Evolutionary conservation across 2,329 filamentous ascomycete genomes (phyloP).

Genomic region (Coniochaeta pulveracea): DNA sequence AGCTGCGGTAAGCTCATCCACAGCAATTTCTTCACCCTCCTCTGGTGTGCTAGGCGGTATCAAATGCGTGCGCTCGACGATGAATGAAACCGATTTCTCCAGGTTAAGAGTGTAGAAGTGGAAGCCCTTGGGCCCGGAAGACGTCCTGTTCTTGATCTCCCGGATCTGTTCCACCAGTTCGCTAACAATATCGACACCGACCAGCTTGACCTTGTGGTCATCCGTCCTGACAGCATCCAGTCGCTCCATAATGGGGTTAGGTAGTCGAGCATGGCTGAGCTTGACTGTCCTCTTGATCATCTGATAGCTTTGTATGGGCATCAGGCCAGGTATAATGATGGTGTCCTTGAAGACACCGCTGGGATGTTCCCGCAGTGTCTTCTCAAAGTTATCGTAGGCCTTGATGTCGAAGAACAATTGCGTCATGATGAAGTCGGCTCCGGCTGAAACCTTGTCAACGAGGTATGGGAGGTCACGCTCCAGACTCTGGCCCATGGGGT

Average conservation of each 20-base stretch:
- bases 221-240: slow-evolving; percentile 66
- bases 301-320: slow-evolving; percentile 96
- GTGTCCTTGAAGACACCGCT: slow-evolving; percentile 79
- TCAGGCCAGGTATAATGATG: slow-evolving; percentile 85
- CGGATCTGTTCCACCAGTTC: slow-evolving; percentile 76
- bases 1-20: slow-evolving; percentile 32
- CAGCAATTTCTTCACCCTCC: slow-evolving; percentile 37
- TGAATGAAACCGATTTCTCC: slow-evolving; percentile 91
- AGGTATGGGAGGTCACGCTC: slow-evolving; percentile 82
- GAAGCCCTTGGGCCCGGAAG: slow-evolving; percentile 59
- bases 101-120: slow-evolving; percentile 97
- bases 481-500: slow-evolving; percentile 56
- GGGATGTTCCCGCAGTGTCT: slow-evolving; percentile 62
- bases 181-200: slow-evolving; percentile 71
- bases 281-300: slow-evolving; percentile 92
- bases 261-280: slow-evolving; percentile 79
- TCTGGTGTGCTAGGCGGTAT: slow-evolving; percentile 50
- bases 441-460: slow-evolving; percentile 81
- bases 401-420: slow-evolving; percentile 90
- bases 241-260: slow-evolving; percentile 55
- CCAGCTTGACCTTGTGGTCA: slow-evolving; percentile 69
- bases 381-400: slow-evolving; percentile 74
- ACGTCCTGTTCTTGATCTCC: slow-evolving; percentile 41
- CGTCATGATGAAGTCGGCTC: slow-evolving; percentile 97
- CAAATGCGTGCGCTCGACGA: slow-evolving; percentile 74